A percentile compares a stretch with the other conserved stretches of the same genome.
phyloP scores from a whole-genome alignment of 2,329 filamentous ascomycete genomes.

The Neocucurbitaria cava region DNA sequence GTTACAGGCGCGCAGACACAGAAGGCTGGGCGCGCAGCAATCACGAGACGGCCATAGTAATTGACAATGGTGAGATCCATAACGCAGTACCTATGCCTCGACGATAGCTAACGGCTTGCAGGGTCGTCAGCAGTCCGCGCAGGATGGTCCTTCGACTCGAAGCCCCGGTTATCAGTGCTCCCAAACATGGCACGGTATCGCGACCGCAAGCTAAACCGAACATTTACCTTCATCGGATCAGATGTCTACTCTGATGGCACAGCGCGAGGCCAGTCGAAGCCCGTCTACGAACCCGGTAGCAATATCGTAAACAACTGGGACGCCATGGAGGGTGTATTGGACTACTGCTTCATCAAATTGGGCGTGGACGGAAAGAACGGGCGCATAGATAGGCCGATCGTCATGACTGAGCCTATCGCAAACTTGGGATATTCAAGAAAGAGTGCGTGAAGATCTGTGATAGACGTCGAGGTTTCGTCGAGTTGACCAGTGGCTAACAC shows the following conservation, averaged over 20 bases:
- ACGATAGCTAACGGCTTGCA: slow-evolving; percentile 49
- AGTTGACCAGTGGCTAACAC: slow-evolving; percentile 30
- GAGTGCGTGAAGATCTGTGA: slow-evolving; percentile 63
- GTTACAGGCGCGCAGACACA: slow-evolving; percentile 63
- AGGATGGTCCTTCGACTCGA: slow-evolving; percentile 91
- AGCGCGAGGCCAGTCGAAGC: slow-evolving; percentile 85
- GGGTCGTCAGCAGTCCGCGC: slow-evolving; percentile 89
- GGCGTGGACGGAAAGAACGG: slow-evolving; percentile 80
- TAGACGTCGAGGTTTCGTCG: background rate
- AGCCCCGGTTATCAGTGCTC: slow-evolving; percentile 80
- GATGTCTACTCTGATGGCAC: slow-evolving; percentile 97
- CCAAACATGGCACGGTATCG: slow-evolving; percentile 95
- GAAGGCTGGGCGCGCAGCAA: slow-evolving; percentile 76
- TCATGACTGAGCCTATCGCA: slow-evolving; percentile 95
- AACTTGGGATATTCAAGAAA: slow-evolving; percentile 88
- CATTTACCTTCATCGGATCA: slow-evolving; percentile 88
- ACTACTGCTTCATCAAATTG: slow-evolving; percentile 94
- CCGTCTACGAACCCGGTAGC: slow-evolving; percentile 87
- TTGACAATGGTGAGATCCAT: slow-evolving; percentile 81
- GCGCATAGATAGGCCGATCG: slow-evolving; percentile 80
- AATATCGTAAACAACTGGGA: slow-evolving; percentile 98
- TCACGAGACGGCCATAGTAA: slow-evolving; percentile 79
- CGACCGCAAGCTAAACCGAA: slow-evolving; percentile 90
- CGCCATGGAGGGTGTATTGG: slow-evolving; percentile 90
- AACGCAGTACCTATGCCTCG: slow-evolving; percentile 2